Evolutionary conservation across 495 filamentous ascomycete genomes (phyloP), one percentile per base, ranked within the genome.

Genomic region (Trichoderma virens): DNA sequence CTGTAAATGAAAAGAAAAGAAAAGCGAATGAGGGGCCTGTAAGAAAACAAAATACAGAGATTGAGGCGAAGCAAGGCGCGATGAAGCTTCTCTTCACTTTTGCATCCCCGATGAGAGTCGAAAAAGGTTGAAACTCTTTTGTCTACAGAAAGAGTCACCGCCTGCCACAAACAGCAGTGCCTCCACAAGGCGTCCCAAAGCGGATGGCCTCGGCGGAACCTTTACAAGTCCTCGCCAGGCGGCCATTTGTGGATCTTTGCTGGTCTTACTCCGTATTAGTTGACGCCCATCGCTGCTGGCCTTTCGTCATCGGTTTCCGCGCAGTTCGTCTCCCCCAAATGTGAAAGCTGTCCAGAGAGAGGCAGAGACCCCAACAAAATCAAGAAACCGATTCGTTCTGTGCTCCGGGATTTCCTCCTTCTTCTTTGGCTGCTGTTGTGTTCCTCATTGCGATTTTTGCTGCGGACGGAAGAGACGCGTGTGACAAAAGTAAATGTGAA

Each of bases 281-380:
- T n/a, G n/a, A n/a, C n/a, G n/a, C n/a, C n/a, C n/a, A n/a, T n/a
- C n/a, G n/a, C n/a, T n/a, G 51, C 51, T 56, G 51, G 18, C 51
- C 51, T 56, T 56, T 56, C 51, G 51, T 56, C 51, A 56, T 56
- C 51, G 51, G 51, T 30, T 56, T 11, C n/a, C n/a, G n/a, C 6
- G 41, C 41, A n/a, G 1, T 11, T 41, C 38, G 38, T 51, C n/a
- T 20, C 5, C 27, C 28, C 14, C 11, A 56, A 23, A 47, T 28
- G 51, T 23, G 23, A 56, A 28, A 9, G 5, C 11, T 56, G 51
- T 35, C 32, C 32, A 11, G 32, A 4, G 32, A 35, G 11, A 18
- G 2, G n/a, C n/a, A 47, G 18, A 18, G 8, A 14, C 43, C 39
- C 43, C 43, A 47, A 47, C 43, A 47, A 20, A 47, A 41, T 16